Evolutionary conservation across 2,329 filamentous ascomycete genomes (phyloP), one percentile per base, ranked within the genome.

Genomic region (Pseudogymnoascus sp.): DNA sequence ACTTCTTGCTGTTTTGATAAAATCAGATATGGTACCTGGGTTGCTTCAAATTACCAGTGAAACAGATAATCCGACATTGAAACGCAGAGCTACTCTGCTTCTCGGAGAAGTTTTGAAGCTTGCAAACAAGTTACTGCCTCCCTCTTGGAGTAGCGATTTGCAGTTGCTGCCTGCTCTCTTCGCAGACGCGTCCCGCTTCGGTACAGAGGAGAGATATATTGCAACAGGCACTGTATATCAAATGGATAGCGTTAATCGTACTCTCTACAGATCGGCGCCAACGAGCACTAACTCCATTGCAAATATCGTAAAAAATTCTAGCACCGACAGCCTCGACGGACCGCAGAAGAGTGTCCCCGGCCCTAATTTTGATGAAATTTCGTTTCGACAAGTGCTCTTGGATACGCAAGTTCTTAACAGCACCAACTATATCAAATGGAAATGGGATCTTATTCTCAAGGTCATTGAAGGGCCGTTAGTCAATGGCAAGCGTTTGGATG

Each of bases 231-330:
- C 96, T 17, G 91, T 99, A 11, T 99, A 97, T 71, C 95, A 97
- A 73, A 96, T 99, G 62, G 96, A 96, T 77, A 97, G 93, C 73
- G 92, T 99, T 68, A 99, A 93, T 74, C 86, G 91, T 67, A 97
- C 93, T 0, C 78, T 99, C 13, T 96, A 96, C 72, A 84, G 92
- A 64, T 96, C 91, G 59, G 84, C 85, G 5, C 82, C 83, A 1
- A 64, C 68, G 28, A 68, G 71, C 21, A 66, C 67, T 15, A 71
- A 64, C 47, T 60, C 67, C 17, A 66, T 65, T 42, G 35, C 59
- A 36, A 71, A 71, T 5, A 57, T 57, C 9, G 50, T 57, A 2
- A 57, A 57, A 21, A 70, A 68, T 9, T 78, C 78, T 65, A 79
- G 77, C 67, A 72, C 80, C 67, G 77, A 78, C 40, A 80, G 82